Percentiles rank a stretch among this genome's conserved stretches.
phyloP scores from a whole-genome alignment of 495 filamentous ascomycete genomes.

The Apiosordaria backusii region DNA sequence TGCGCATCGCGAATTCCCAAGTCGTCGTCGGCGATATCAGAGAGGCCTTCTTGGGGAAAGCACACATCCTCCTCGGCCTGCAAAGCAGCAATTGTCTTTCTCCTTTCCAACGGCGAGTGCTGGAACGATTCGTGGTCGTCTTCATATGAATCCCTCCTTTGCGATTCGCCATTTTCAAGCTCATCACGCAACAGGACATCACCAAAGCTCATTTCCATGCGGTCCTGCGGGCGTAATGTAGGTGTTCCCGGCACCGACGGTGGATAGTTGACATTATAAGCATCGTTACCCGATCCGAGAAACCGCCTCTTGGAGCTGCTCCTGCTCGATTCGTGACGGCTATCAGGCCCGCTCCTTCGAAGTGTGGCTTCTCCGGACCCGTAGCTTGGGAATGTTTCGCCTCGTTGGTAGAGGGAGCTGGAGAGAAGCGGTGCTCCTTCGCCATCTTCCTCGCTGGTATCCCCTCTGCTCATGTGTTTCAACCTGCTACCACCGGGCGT shows the following conservation, averaged over 20 bases:
- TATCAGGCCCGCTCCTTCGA: conserved; percentile 26
- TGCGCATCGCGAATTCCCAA: conserved; percentile 29
- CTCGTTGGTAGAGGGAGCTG: conserved; percentile 31
- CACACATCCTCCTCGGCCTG: conserved; percentile 85
- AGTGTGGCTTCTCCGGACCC: conserved; percentile 34
- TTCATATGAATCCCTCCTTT: conserved; percentile 32
- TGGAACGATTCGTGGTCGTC: conserved; percentile 34
- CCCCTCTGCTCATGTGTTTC: conserved; percentile 27
- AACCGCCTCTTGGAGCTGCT: conserved; percentile 37
- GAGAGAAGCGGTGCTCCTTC: conserved; percentile 61
- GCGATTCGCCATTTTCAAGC: conserved; percentile 36
- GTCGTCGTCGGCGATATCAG: conserved; percentile 78
- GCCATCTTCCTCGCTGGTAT: conserved; percentile 44
- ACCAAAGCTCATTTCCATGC: conserved; percentile 61
- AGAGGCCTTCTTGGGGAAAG: conserved; percentile 76
- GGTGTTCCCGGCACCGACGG: conserved; percentile 86
- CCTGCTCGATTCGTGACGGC: conserved; percentile 41
- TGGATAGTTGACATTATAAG: conserved; percentile 93
- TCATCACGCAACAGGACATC: conserved; percentile 72
- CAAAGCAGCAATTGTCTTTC: conserved; percentile 43
- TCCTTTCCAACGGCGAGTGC: conserved; percentile 39
- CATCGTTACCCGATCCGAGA: conserved; percentile 27
- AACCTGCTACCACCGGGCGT: conserved; percentile 34
- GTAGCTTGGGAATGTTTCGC: conserved; percentile 35
- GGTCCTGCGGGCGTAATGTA: conserved; percentile 47